Conservation (phyloP, 208 protist species). For the Tetramitus jugosus region DNA sequence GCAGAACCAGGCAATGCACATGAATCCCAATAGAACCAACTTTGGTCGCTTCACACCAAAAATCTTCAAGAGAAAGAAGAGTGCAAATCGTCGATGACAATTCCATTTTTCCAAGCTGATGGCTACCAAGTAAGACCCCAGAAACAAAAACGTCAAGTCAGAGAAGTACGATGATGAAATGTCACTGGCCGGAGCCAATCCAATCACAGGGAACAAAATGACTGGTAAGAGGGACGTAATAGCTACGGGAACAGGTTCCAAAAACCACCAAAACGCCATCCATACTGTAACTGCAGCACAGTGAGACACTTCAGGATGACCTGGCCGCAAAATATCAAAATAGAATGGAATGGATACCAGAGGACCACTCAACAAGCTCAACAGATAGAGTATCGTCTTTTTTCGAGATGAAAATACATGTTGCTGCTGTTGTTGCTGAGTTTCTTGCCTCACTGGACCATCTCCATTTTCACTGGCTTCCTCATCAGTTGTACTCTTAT, state of each 20-base stretch:
- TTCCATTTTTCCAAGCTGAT: constrained; percentile 6
- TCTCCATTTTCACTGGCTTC: no score
- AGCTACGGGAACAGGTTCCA: not conserved
- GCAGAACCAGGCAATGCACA: not conserved
- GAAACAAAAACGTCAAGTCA: constrained; percentile 7
- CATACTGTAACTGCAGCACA: not conserved
- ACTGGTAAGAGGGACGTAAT: not conserved
- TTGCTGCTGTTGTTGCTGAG: no score
- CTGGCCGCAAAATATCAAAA: not conserved
- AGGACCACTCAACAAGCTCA: no score
- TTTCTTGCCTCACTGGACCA: no score
- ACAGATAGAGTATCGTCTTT: no score
- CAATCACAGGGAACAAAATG: not conserved
- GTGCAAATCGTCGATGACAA: constrained; percentile 9
- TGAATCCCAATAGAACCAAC: constrained; percentile 4
- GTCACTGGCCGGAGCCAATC: not conserved
- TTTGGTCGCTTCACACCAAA: not conserved
- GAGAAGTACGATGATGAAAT: not conserved
- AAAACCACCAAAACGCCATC: not conserved
- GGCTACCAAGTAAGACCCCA: not conserved
- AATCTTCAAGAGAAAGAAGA: not conserved
- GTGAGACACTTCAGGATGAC: not conserved
- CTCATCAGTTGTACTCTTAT: no score
- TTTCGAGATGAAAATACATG: no score
- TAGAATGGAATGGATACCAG: not conserved